Percentiles rank a stretch among this genome's conserved stretches.
Evolutionary conservation across 2,329 filamentous ascomycete genomes (phyloP).

Genomic region (Phialemoniopsis sp.): DNA sequence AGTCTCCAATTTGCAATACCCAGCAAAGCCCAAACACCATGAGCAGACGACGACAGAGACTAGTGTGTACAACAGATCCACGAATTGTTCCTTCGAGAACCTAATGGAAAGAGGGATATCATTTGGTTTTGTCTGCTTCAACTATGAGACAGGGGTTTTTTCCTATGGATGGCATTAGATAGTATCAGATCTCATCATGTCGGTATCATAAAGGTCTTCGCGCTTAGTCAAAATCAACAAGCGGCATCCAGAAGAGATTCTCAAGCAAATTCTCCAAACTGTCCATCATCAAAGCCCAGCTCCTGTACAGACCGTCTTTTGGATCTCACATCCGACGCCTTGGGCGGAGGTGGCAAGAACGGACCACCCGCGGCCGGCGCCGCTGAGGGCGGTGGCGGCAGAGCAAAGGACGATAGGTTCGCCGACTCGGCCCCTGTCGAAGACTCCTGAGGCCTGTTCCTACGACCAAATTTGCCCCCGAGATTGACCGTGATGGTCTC

Average conservation of each 20-base stretch:
- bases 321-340: slow-evolving; percentile 28
- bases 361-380: slow-evolving; percentile 23
- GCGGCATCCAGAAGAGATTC: not conserved
- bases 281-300: slow-evolving; percentile 80
- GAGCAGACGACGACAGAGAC: too few species aligned
- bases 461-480: slow-evolving; percentile 51
- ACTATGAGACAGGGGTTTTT: too few species aligned
- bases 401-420: slow-evolving; percentile 57
- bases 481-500: slow-evolving; percentile 85
- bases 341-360: slow-evolving; percentile 65
- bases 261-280: slow-evolving; percentile 78
- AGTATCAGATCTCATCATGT: too few species aligned
- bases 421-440: slow-evolving; percentile 22
- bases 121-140: too few species aligned
- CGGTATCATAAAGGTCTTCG: too few species aligned
- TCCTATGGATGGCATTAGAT: too few species aligned
- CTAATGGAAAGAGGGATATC: too few species aligned
- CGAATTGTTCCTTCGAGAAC: too few species aligned
- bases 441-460: slow-evolving; percentile 25
- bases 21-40: too few species aligned
- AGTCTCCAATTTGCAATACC: too few species aligned
- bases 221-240: too few species aligned
- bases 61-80: too few species aligned
- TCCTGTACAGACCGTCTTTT: slow-evolving; percentile 55
- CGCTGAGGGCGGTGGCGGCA: slow-evolving; percentile 64